These are phyloP conservation scores for Clitoria ternatea DNA, from an alignment of 306 rosid genomes.

Conservation along the genomic window DNA sequence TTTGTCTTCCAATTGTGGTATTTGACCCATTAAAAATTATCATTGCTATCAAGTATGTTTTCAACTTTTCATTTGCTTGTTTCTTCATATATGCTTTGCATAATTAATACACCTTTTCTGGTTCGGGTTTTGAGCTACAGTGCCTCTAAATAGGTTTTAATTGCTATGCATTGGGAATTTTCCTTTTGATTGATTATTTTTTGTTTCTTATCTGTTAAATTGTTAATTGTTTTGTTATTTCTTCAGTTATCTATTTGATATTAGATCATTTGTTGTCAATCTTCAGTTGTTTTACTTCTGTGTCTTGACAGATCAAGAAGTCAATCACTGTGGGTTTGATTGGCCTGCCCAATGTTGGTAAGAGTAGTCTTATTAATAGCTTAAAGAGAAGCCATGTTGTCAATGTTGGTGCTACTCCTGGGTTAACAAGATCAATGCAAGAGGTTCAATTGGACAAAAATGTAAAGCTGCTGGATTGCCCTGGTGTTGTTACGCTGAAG, in stretches of 20 bases:
- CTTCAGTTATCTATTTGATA: not conserved
- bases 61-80: not conserved
- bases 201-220: not conserved
- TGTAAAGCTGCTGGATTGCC: slow-evolving; percentile 88
- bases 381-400: slow-evolving; percentile 70
- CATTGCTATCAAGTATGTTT: not conserved
- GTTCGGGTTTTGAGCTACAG: not conserved
- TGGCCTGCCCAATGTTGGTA: slow-evolving; percentile 97
- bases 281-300: slow-evolving; percentile 11
- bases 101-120: not conserved
- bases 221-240: not conserved
- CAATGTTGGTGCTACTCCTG: slow-evolving; percentile 89
- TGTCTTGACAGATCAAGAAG: slow-evolving; percentile 71
- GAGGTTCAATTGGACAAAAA: slow-evolving; percentile 87
- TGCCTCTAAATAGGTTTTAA: not conserved
- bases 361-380: slow-evolving; percentile 94
- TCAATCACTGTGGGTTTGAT: slow-evolving; percentile 89
- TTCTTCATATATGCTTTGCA: not conserved
- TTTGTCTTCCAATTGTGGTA: not conserved
- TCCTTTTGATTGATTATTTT: not conserved
- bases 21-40: not conserved
- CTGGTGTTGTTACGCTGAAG: slow-evolving; percentile 91
- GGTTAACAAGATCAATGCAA: slow-evolving; percentile 88
- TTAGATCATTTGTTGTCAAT: not conserved
- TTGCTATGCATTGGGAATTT: not conserved